A percentile compares a stretch with the other conserved stretches of the same genome.
phyloP scores from a whole-genome alignment of 164 flowering plant genomes.

The Vitis cinerea region DNA sequence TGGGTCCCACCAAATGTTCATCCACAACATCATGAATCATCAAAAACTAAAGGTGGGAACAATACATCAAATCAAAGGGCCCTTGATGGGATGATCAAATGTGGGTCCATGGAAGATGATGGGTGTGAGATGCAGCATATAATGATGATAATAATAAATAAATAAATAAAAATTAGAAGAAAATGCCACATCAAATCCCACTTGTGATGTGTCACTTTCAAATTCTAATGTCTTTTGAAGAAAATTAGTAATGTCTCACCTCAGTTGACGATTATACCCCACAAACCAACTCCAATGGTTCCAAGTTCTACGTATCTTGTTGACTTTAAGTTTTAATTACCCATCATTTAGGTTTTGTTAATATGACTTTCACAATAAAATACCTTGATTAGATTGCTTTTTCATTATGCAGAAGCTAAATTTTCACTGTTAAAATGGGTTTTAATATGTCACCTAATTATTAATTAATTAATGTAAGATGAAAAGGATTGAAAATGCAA shows the following conservation, averaged over 20 bases:
- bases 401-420: too few relatives aligned
- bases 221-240: not conserved
- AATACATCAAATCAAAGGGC: too few relatives aligned
- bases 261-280: not conserved
- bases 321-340: not conserved
- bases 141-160: not conserved
- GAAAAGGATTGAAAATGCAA: too few relatives aligned
- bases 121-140: not conserved
- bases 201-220: conserved; percentile 3
- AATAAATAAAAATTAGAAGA: too few relatives aligned
- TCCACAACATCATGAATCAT: too few relatives aligned
- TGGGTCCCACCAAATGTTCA: not conserved
- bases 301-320: not conserved
- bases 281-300: not conserved
- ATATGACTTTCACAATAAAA: not conserved
- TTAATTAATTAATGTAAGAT: too few relatives aligned
- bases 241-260: not conserved
- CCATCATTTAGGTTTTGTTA: not conserved
- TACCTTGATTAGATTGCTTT: too few relatives aligned
- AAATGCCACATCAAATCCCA: not conserved
- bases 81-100: not conserved
- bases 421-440: too few relatives aligned
- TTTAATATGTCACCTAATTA: too few relatives aligned
- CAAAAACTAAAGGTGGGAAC: too few relatives aligned
- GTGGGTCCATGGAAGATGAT: not conserved